These are phyloP conservation scores for Pseudogymnoascus sp. DNA, from an alignment of 2,329 filamentous ascomycete species.

Conservation along the genomic window DNA sequence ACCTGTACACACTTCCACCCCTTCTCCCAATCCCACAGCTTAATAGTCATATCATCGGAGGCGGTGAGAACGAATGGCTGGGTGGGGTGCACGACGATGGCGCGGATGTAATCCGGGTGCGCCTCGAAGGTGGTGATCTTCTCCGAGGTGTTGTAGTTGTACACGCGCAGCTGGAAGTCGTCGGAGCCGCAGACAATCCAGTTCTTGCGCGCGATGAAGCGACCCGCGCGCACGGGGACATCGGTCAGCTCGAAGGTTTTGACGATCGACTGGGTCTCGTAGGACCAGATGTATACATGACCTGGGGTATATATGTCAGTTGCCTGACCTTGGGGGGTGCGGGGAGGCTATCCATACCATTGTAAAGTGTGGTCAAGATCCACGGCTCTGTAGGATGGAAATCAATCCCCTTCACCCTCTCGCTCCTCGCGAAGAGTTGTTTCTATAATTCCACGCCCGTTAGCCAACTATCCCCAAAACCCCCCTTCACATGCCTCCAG, in stretches of 20 bases:
- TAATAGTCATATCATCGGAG: constrained; percentile 97
- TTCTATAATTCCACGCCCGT: constrained; percentile 45
- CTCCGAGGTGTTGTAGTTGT: constrained; percentile 99
- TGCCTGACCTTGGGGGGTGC: constrained; percentile 24
- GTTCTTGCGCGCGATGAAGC: constrained; percentile 96
- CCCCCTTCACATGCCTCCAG: background rate
- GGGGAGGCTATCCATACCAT: constrained; percentile 52
- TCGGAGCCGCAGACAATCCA: constrained; percentile 96
- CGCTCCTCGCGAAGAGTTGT: constrained; percentile 80
- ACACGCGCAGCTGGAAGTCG: constrained; percentile 81
- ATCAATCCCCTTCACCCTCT: constrained; percentile 95
- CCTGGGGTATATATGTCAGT: constrained; percentile 46
- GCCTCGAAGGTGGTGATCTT: constrained; percentile 97
- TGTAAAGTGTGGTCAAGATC: constrained; percentile 94
- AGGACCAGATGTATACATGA: constrained; percentile 99
- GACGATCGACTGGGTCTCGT: constrained; percentile 92
- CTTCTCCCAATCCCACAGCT: constrained; percentile 98
- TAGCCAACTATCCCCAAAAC: background rate
- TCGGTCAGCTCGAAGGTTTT: constrained; percentile 99
- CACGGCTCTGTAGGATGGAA: constrained; percentile 97
- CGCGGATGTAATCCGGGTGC: constrained; percentile 96
- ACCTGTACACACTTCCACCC: constrained; percentile 96
- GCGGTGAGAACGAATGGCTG: constrained; percentile 95
- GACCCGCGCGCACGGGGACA: constrained; percentile 92
- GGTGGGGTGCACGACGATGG: constrained; percentile 90